Conservation (phyloP, 169 alveolate species). For the Plasmodium gallinaceum region DNA sequence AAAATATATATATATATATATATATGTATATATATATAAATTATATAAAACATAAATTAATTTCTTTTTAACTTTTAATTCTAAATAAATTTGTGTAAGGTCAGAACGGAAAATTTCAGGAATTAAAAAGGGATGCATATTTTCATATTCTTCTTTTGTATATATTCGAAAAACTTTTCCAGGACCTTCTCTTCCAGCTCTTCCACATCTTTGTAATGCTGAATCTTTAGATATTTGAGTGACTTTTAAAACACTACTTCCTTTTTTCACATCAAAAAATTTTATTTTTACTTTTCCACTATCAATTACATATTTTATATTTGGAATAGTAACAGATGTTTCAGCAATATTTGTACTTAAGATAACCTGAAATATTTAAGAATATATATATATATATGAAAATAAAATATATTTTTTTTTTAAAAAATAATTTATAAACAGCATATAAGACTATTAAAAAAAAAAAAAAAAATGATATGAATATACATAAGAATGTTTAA, state of each 20-base stretch:
- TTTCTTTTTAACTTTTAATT: slow-evolving; percentile 78
- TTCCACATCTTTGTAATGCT: slow-evolving; percentile 96
- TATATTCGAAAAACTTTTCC: slow-evolving; percentile 96
- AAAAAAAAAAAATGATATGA: neutral
- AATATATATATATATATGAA: neutral
- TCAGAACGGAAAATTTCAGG: slow-evolving; percentile 95
- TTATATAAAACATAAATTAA: neutral
- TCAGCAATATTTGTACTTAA: slow-evolving; percentile 97
- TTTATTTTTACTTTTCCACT: slow-evolving; percentile 93
- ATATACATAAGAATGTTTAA: neutral
- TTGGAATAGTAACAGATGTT: slow-evolving; percentile 97
- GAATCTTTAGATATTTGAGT: slow-evolving; percentile 93
- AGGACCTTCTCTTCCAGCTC: slow-evolving; percentile 95
- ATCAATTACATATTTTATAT: slow-evolving; percentile 94
- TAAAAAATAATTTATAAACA: neutral
- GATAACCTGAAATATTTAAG: slow-evolving; percentile 77
- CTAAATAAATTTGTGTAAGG: slow-evolving; percentile 91
- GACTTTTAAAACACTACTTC: slow-evolving; percentile 90
- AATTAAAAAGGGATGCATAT: slow-evolving; percentile 82
- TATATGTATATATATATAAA: slow-evolving; percentile 1
- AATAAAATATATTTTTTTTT: neutral
- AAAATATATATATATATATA: slow-evolving; percentile 4
- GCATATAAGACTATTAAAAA: neutral
- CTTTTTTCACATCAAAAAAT: slow-evolving; percentile 87
- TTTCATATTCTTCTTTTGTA: slow-evolving; percentile 89